Percentiles rank a stretch among this genome's conserved stretches.
These are phyloP conservation scores for Mortierella alpina DNA, from an alignment of 192 early-diverging fungal species.

Conservation along the genomic window DNA sequence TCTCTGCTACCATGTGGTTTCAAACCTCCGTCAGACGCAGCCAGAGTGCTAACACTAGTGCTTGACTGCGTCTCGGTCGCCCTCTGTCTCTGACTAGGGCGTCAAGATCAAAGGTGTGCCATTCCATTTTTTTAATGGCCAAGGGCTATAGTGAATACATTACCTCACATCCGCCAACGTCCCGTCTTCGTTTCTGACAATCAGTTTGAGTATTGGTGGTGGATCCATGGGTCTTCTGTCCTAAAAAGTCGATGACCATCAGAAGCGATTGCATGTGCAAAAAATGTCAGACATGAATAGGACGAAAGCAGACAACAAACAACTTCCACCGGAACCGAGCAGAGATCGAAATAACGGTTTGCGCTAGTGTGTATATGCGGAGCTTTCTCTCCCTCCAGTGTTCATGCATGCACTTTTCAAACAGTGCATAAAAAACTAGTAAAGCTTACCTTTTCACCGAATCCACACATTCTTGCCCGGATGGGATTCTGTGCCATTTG, in stretches of 20 bases:
- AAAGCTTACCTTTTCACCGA: conserved; percentile 67
- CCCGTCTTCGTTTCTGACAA: conserved; percentile 64
- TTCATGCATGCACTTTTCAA: not conserved
- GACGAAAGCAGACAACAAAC: not conserved
- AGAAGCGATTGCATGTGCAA: conserved; percentile 1
- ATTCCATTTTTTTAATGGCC: not conserved
- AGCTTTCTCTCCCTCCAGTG: too few relatives aligned
- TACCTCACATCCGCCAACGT: conserved; percentile 65
- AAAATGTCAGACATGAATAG: not conserved
- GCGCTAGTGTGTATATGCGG: too few relatives aligned
- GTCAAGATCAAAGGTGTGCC: not conserved
- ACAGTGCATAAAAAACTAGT: not conserved
- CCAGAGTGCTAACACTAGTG: too few relatives aligned
- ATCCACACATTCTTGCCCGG: conserved; percentile 82
- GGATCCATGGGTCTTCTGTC: conserved; percentile 77
- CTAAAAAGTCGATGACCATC: conserved; percentile 19
- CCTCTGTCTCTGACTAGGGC: not conserved
- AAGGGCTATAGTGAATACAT: conserved; percentile 16
- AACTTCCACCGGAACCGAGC: too few relatives aligned
- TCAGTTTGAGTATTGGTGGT: conserved; percentile 73
- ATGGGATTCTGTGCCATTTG: conserved; percentile 77
- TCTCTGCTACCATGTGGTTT: too few relatives aligned
- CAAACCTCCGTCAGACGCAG: too few relatives aligned
- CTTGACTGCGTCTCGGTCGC: not conserved
- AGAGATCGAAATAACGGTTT: not conserved